phyloP scores from a whole-genome alignment of 2,329 filamentous ascomycete species.

The Akanthomyces dipterigenus region DNA sequence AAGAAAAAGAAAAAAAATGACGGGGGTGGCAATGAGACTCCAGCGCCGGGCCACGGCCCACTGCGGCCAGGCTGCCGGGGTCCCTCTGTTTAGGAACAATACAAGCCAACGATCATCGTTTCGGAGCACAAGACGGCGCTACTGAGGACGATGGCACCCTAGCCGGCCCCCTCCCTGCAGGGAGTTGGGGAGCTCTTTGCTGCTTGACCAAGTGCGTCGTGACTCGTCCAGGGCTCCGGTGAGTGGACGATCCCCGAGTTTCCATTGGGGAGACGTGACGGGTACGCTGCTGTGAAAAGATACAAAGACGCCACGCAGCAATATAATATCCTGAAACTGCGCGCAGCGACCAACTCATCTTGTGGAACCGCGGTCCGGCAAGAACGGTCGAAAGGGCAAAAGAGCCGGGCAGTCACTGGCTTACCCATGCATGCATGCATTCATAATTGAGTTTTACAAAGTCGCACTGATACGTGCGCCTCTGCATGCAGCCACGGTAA shows the following conservation, averaged over 20 bases:
- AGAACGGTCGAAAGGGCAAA: too few species aligned
- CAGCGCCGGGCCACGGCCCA: background rate
- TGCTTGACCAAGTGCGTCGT: background rate
- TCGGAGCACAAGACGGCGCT: background rate
- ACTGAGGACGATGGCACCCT: background rate
- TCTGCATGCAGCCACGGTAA: too few species aligned
- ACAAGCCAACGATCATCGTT: background rate
- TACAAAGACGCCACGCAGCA: too few species aligned
- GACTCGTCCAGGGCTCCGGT: too few species aligned
- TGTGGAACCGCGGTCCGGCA: too few species aligned
- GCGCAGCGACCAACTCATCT: too few species aligned
- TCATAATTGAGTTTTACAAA: too few species aligned
- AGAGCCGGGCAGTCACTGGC: too few species aligned
- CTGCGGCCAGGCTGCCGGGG: background rate
- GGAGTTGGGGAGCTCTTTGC: background rate
- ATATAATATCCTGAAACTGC: too few species aligned
- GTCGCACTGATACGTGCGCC: too few species aligned
- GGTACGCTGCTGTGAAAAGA: background rate
- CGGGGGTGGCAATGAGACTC: background rate
- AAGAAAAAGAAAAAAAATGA: background rate
- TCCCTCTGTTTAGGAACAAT: background rate
- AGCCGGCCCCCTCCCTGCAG: background rate
- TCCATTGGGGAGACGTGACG: background rate
- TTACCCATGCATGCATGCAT: too few species aligned
- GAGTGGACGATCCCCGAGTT: background rate